These are phyloP conservation scores for Beauveria pseudobassiana DNA, from an alignment of 2,329 filamentous ascomycete species.

Conservation along the genomic window DNA sequence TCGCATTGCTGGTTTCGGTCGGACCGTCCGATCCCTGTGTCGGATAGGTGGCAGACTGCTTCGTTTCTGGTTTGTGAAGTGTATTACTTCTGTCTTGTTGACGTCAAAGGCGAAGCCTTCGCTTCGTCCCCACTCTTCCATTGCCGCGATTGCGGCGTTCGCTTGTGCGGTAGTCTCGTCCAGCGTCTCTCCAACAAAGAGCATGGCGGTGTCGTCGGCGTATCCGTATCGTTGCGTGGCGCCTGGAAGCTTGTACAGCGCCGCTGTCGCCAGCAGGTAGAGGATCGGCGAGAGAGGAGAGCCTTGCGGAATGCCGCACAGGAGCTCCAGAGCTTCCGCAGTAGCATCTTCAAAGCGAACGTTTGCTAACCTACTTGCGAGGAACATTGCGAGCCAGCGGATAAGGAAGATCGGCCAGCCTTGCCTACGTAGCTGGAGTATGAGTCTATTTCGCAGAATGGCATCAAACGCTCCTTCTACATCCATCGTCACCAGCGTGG, in stretches of 20 bases:
- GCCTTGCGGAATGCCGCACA: not conserved
- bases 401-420: not conserved
- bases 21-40: not conserved
- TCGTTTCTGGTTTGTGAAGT: constrained; percentile 13
- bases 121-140: constrained; percentile 13
- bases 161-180: constrained; percentile 12
- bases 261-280: not conserved
- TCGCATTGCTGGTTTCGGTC: constrained; percentile 11
- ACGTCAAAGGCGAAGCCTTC: constrained; percentile 17
- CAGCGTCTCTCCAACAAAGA: constrained; percentile 12
- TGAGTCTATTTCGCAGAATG: not conserved
- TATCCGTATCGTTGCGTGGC: constrained; percentile 14
- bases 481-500: not conserved
- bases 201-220: constrained; percentile 15
- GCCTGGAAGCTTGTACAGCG: not conserved
- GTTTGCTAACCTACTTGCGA: not conserved
- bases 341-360: not conserved
- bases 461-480: not conserved
- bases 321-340: not conserved
- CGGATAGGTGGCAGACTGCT: not conserved
- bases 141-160: constrained; percentile 9
- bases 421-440: not conserved
- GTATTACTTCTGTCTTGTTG: constrained; percentile 18
- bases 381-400: not conserved
- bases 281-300: constrained; percentile 4